Conservation (phyloP, 495 filamentous ascomycete species). For the Penicillium angulare region DNA sequence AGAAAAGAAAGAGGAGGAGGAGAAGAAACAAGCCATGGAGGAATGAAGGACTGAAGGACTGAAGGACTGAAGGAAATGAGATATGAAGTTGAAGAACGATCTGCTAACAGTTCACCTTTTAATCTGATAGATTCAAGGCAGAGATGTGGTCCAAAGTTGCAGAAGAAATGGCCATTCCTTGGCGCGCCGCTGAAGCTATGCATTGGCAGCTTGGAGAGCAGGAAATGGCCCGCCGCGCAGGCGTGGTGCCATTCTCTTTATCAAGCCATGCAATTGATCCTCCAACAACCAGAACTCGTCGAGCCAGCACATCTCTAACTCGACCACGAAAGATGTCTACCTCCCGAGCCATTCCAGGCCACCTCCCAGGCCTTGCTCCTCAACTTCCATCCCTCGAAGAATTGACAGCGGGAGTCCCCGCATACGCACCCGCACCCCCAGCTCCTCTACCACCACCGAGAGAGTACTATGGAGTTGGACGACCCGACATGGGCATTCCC, state of each 20-base stretch:
- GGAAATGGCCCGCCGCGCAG: slow-evolving; percentile 90
- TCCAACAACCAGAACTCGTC: slow-evolving; percentile 42
- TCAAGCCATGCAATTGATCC: slow-evolving; percentile 60
- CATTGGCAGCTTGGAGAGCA: slow-evolving; percentile 94
- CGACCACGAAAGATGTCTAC: slow-evolving; percentile 43
- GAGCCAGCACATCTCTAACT: slow-evolving; percentile 45
- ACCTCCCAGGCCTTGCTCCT: slow-evolving; percentile 30
- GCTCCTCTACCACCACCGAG: slow-evolving; percentile 36
- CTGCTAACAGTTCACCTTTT: slow-evolving; percentile 6
- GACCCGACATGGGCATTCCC: slow-evolving; percentile 33
- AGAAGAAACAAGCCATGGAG: neutral
- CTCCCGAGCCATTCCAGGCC: slow-evolving; percentile 36
- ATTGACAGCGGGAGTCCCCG: slow-evolving; percentile 47
- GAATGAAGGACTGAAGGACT: neutral
- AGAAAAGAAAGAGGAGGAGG: no score
- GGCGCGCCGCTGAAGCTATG: slow-evolving; percentile 95
- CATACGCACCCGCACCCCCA: slow-evolving; percentile 42
- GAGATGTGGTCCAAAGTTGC: slow-evolving; percentile 97
- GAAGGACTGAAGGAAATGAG: neutral
- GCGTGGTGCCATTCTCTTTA: slow-evolving; percentile 74
- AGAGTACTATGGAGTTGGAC: slow-evolving; percentile 39
- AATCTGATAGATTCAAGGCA: slow-evolving; percentile 73
- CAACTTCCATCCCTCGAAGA: slow-evolving; percentile 47
- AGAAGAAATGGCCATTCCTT: slow-evolving; percentile 93
- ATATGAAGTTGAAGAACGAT: no score